Percentiles rank a stretch among this genome's conserved stretches.
Conservation (phyloP, 2,329 filamentous ascomycete genomes). For the Dothistroma pini region DNA sequence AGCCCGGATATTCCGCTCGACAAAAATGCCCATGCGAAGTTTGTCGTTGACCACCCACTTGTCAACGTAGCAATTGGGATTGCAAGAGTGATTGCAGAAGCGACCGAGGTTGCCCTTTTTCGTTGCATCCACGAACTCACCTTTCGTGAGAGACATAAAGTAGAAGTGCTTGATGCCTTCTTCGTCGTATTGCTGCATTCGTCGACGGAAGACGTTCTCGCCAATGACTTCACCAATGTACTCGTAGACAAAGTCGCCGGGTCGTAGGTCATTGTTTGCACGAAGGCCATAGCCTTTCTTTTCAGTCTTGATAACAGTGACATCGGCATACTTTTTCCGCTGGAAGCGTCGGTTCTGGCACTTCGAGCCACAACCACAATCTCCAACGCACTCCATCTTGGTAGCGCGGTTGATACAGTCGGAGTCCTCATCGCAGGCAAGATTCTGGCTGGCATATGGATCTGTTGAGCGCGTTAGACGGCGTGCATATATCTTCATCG, state of each 20-base stretch:
- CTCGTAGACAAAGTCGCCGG: slow-evolving; percentile 93
- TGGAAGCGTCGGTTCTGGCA: slow-evolving; percentile 97
- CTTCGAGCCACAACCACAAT: slow-evolving; percentile 79
- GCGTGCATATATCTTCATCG: slow-evolving; percentile 6
- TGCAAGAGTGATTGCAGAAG: slow-evolving; percentile 99
- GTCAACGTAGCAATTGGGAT: slow-evolving; percentile 98
- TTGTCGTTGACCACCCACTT: slow-evolving; percentile 99
- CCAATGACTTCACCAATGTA: slow-evolving; percentile 99
- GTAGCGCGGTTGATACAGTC: slow-evolving; percentile 98
- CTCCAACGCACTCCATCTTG: slow-evolving; percentile 90
- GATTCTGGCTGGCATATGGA: slow-evolving; percentile 55
- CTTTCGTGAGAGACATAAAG: slow-evolving; percentile 97
- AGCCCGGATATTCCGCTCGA: slow-evolving; percentile 74
- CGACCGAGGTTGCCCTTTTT: slow-evolving; percentile 93
- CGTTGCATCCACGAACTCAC: slow-evolving; percentile 95
- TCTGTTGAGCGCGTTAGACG: slow-evolving; percentile 39
- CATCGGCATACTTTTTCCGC: slow-evolving; percentile 80
- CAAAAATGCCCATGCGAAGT: slow-evolving; percentile 98
- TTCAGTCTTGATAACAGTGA: slow-evolving; percentile 94
- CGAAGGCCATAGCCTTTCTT: slow-evolving; percentile 96
- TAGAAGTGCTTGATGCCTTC: slow-evolving; percentile 99
- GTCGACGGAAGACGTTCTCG: slow-evolving; percentile 79
- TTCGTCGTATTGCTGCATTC: slow-evolving; percentile 89
- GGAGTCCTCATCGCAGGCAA: slow-evolving; percentile 90
- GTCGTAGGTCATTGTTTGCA: slow-evolving; percentile 69